Evolutionary conservation across 345 rosid species (phyloP).

Genomic region (Eucalyptus urophylla): DNA sequence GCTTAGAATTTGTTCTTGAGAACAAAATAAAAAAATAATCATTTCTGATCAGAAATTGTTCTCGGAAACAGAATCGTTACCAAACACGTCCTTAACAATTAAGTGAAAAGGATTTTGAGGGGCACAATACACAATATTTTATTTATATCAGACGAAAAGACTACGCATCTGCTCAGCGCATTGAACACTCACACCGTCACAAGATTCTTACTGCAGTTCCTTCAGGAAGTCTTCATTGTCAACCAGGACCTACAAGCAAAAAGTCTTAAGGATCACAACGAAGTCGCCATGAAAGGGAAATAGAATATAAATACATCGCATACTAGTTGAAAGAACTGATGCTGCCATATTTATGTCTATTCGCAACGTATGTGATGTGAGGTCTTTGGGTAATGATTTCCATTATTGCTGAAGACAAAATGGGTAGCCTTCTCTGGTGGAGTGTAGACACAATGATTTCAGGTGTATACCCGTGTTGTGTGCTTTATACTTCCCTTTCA

Average conservation of each 20-base stretch:
- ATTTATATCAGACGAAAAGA: background rate
- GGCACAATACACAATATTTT: background rate
- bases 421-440: background rate
- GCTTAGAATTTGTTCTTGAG: fast-evolving
- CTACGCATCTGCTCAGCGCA: background rate
- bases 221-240: constrained; percentile 92
- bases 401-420: background rate
- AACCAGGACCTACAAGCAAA: constrained; percentile 53
- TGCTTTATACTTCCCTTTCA: background rate
- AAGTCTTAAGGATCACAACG: background rate
- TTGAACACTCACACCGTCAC: background rate
- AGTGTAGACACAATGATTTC: background rate
- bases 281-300: background rate
- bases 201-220: constrained; percentile 36
- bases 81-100: fast-evolving
- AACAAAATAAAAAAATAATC: fast-evolving
- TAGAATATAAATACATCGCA: background rate
- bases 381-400: background rate
- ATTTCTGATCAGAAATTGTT: fast-evolving
- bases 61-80: fast-evolving
- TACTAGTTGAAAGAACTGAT: background rate
- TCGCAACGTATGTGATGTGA: background rate
- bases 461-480: background rate
- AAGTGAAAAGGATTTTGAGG: no score
- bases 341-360: background rate